Conservation (phyloP, 352 stramenopile species). For the Globisporangium solare region DNA sequence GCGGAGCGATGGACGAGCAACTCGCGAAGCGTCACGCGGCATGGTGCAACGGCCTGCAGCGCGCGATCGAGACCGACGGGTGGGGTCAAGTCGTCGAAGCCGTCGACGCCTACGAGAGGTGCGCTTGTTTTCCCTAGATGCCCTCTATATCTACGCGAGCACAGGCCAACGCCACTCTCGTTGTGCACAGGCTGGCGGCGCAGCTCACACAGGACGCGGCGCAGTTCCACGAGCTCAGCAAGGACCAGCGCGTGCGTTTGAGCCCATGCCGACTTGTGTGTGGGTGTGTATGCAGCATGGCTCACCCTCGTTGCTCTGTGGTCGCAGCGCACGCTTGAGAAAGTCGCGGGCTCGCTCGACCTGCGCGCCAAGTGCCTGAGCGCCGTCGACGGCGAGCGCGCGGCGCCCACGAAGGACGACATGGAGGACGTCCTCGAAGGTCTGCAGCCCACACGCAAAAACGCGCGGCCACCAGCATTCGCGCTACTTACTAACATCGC, state of each 20-base stretch:
- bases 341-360: conserved; percentile 42
- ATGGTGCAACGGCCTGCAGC: conserved; percentile 55
- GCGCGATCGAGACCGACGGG: conserved; percentile 54
- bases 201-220: conserved; percentile 30
- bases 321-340: conserved; percentile 28
- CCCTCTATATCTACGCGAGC: no score
- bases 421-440: conserved; percentile 57
- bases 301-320: neutral
- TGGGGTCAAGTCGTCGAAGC: conserved; percentile 73
- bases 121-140: no score
- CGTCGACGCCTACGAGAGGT: conserved; percentile 77
- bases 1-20: conserved; percentile 27
- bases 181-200: conserved; percentile 27
- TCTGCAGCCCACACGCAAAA: conserved; percentile 11
- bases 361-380: conserved; percentile 49
- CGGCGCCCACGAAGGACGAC: conserved; percentile 56
- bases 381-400: conserved; percentile 47
- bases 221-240: conserved; percentile 39
- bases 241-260: conserved; percentile 27
- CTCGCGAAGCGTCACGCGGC: conserved; percentile 40
- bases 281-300: no score
- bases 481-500: neutral
- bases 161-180: no score
- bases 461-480: neutral
- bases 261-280: neutral